Percentiles rank a stretch among this genome's conserved stretches.
phyloP scores from a whole-genome alignment of 805 yeast genomes.

The Hanseniaspora clermontiae region DNA sequence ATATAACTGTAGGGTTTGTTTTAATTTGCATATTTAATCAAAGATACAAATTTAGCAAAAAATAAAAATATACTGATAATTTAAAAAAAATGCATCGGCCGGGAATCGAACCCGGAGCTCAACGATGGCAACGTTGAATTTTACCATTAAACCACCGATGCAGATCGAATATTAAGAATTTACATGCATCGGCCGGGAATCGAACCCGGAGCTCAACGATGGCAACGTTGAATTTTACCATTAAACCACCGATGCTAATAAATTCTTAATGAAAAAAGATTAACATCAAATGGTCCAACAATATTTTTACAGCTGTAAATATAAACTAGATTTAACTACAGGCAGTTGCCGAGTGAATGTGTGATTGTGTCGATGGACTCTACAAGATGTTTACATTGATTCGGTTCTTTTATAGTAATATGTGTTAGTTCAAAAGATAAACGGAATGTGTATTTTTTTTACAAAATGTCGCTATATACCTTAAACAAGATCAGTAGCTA shows the following conservation, averaged over 20 bases:
- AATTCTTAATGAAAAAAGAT: neutral
- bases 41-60: neutral
- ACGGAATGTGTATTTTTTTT: too few relatives aligned
- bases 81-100: constrained; percentile 17
- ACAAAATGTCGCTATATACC: too few relatives aligned
- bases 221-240: constrained; percentile 30
- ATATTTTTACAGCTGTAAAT: too few relatives aligned
- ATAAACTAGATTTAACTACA: too few relatives aligned
- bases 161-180: constrained; percentile 9
- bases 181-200: constrained; percentile 24
- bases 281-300: too few relatives aligned
- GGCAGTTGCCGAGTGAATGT: too few relatives aligned
- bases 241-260: constrained; percentile 27
- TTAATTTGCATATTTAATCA: neutral
- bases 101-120: constrained; percentile 31
- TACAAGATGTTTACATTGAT: too few relatives aligned
- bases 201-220: constrained; percentile 31
- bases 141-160: constrained; percentile 30
- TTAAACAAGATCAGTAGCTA: too few relatives aligned
- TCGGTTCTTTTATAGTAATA: too few relatives aligned
- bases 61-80: neutral
- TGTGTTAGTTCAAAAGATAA: too few relatives aligned
- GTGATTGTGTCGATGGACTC: too few relatives aligned
- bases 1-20: neutral
- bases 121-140: constrained; percentile 30